Conservation (phyloP, 495 filamentous ascomycete species). For the Chaetomium tenue region DNA sequence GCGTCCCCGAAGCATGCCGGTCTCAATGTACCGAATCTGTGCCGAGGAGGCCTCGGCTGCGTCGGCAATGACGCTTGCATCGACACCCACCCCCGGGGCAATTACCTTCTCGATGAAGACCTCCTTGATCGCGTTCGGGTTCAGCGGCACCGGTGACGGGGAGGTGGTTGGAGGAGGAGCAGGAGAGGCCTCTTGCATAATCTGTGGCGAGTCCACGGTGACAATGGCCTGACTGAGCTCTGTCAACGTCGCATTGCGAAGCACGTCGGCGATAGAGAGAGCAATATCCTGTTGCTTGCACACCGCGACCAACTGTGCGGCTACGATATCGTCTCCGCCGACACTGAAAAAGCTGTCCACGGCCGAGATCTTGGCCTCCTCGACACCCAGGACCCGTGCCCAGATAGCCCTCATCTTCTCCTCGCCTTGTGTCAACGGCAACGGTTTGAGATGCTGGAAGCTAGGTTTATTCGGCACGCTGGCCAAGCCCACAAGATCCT, state of each 20-base stretch:
- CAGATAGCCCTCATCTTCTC: constrained; percentile 46
- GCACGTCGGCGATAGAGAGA: constrained; percentile 42
- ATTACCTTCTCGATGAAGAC: constrained; percentile 36
- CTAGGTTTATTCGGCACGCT: constrained; percentile 35
- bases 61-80: constrained; percentile 40
- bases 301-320: constrained; percentile 41
- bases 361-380: constrained; percentile 40
- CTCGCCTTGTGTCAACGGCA: constrained; percentile 45
- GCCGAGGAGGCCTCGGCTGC: constrained; percentile 45
- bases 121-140: constrained; percentile 29
- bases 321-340: constrained; percentile 46
- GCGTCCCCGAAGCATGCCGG: constrained; percentile 43
- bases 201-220: constrained; percentile 21
- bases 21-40: constrained; percentile 48
- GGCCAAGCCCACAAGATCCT: constrained; percentile 40
- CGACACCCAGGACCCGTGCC: constrained; percentile 42
- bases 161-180: constrained; percentile 4
- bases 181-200: constrained; percentile 22
- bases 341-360: constrained; percentile 46
- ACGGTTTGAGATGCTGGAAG: constrained; percentile 39
- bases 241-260: constrained; percentile 39
- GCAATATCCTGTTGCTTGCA: constrained; percentile 40
- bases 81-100: constrained; percentile 39
- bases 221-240: constrained; percentile 41
- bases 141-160: constrained; percentile 18